Conservation (phyloP, 2,329 filamentous ascomycete species). For the Blastomyces emzantsi region DNA sequence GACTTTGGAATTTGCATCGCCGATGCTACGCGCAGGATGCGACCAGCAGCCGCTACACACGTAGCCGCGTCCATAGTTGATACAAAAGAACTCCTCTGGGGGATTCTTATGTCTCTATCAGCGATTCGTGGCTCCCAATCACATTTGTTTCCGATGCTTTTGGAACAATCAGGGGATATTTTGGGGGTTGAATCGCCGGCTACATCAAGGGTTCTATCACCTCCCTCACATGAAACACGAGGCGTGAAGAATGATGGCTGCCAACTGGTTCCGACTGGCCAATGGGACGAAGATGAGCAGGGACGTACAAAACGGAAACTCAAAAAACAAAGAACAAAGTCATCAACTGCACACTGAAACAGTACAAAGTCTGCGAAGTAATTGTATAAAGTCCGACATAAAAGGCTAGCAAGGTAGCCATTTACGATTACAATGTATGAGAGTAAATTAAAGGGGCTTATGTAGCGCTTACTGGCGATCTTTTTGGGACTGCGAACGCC, state of each 20-base stretch:
- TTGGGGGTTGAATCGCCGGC: constrained; percentile 6
- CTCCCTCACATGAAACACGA: neutral
- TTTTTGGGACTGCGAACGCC: neutral
- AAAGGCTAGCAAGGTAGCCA: neutral
- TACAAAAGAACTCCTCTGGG: constrained; percentile 9
- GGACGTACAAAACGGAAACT: neutral
- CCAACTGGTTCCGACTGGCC: neutral
- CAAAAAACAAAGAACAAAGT: neutral
- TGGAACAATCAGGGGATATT: constrained; percentile 2
- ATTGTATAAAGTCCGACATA: neutral
- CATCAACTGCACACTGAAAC: neutral
- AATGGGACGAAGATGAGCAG: neutral
- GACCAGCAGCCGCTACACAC: neutral
- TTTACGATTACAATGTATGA: neutral
- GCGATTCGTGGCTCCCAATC: constrained; percentile 10
- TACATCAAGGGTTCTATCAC: neutral
- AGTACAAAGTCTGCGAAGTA: neutral
- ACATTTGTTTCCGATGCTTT: constrained; percentile 7
- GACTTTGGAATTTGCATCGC: constrained; percentile 8
- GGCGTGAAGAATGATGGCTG: constrained; percentile 5
- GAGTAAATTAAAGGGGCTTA: neutral
- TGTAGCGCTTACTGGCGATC: neutral
- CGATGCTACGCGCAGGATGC: constrained; percentile 6
- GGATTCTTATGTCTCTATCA: constrained; percentile 10
- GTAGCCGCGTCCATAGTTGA: constrained; percentile 3